Evolutionary conservation across 202 grass and related monocot species (phyloP), one percentile per base, ranked within the genome.

Genomic region (Miscanthus sacchariflorus): DNA sequence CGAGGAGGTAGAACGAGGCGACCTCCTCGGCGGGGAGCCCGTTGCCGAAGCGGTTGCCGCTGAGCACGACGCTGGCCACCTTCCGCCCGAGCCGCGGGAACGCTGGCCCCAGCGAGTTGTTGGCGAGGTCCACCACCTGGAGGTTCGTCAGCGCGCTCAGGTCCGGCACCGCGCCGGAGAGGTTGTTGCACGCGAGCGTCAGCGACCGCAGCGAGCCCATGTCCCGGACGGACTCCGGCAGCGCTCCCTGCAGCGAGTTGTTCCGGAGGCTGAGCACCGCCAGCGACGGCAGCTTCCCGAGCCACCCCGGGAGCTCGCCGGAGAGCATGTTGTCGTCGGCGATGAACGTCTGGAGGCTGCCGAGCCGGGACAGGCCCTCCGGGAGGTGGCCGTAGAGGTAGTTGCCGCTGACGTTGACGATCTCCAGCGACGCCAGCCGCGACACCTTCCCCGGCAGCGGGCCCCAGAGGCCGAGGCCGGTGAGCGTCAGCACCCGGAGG

Each of bases 321-420:
- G 86, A 80, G 7, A 99, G 80, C 90, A 96, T 43, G 86, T 99
- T 99, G 91, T 92, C 30, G 88, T 99, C 93, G 40, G 92, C 87
- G 68, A 99, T 92, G 24, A 99, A 79, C 6, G 93, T 96, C 82
- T 99, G 97, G 24, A 99, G 89, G 82, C 91, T 91, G 10, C 68
- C 40, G n/a, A 99, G 88, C 5, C 72, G 70, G 42, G 94, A 93
- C 1, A 99, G 36, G 0, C 85, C 88, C n/a, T 48, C 67, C 1
- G 94, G 97, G 77, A 99, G 92, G 48, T 70, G 44, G 5, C 94
- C 94, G 78, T 89, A 93, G 71, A 99, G 78, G 89, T 91, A 99
- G 86, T 99, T 99, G 23, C 88, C 88, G 81, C 91, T 95, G 64
- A 95, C 36, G 78, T 98, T 98, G 68, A 98, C 43, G 70, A 98